Evolutionary conservation across 257 asterid species (phyloP), one percentile per base, ranked within the genome.

Genomic region (Solanum chiquidenum): DNA sequence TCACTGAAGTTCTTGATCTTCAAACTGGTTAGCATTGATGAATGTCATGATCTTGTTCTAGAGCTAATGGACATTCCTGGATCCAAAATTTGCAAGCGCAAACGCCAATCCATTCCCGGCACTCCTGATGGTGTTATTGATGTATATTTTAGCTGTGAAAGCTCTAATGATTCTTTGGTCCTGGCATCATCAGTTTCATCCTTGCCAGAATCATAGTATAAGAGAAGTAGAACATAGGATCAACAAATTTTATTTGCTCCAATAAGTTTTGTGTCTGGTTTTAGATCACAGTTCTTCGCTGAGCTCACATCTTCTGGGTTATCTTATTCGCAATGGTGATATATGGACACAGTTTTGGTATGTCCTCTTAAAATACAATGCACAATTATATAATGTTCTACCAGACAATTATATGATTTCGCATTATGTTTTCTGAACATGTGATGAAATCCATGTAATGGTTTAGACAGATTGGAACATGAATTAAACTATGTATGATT

Each of bases 61-160:
- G 92, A 90, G 88, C 40, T 83, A 83, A 84, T 83, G 86, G 87
- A 72, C 31, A 74, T 31, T 86, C 62, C 83, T 12, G 86, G 73
- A 55, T 21, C 72, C 55, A 71, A 62, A 21, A 90, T 86, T 71
- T 40, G 38, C 64, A 92, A 91, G 87, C 91, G 92, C 85, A 92
- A 92, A 85, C 83, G 86, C 34, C 72, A 49, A 29, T 86, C 89
- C 11, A n/a, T 80, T 12, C 92, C 89, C 3, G 86, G 85, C 49
- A 92, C 91, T 83, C 93, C 94, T 9, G 52, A 88, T 73, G 92
- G 91, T 11, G 92, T 91, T 13, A 74, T 91, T 58, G 93, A 89
- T 88, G 90, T 90, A 25, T 90, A 88, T 86, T 90, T 92, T 33
- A 90, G 90, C 89, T 91, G 89, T 27, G 91, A 91, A 12, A 92